Evolutionary conservation across 2,329 filamentous ascomycete genomes (phyloP), one percentile per base, ranked within the genome.

Genomic region (Cladosporium sp.): DNA sequence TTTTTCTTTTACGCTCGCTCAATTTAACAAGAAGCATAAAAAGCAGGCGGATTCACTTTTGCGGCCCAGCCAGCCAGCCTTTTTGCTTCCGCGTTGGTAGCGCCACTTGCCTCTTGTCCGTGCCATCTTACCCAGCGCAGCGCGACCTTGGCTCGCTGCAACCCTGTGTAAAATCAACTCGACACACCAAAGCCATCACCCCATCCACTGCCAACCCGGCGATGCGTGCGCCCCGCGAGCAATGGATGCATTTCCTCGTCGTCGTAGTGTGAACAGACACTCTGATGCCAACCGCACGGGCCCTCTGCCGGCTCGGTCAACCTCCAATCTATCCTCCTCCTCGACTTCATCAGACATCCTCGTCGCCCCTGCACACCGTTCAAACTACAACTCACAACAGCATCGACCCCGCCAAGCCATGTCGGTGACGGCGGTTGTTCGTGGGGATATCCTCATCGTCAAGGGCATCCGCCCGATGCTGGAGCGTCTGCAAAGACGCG

Each of bases 321-420:
- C 28, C 26, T 60, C 56, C 29, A 52, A 65, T 50, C 53, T 35
- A 50, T 64, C 62, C 28, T 40, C 63, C 57, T 71, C 72, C 56
- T 71, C 72, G 31, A 69, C 67, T 59, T 72, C 70, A 60, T 73
- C 70, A 26, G 69, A 72, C 66, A 72, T 73, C 31, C 68, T 72
- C 59, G 70, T 72, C 61, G 69, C 71, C 59, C 65, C 62, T 61
- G 65, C 62, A 56, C 46, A 46, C 64, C 46, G 31, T 53, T 52
- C 50, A 60, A 37, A 55, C 5, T 6, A 63, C 8, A 10, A 37
- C 28, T 55, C 52, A 23, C 46, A 52, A 21, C 55, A 28, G 14
- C 16, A 44, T 6, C 44, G 55, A 23, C 26, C 21, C 31, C 33
- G 23, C 12, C 37, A 35, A 52, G 14, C 33, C 50, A 63, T 63